Conservation (phyloP, 495 filamentous ascomycete species). For the Geopyxis carbonaria region DNA sequence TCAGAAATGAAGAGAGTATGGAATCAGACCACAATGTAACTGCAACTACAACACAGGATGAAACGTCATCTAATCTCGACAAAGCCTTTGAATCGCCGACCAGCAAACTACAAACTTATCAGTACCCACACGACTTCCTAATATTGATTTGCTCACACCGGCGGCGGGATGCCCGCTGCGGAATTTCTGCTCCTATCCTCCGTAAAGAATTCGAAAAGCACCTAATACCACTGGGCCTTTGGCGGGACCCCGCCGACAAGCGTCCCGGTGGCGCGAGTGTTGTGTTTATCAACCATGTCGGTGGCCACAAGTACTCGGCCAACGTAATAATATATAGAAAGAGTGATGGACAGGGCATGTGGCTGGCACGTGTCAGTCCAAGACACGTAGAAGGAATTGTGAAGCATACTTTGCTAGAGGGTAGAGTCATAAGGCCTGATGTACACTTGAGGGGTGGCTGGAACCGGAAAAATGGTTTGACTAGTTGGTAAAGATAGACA, state of each 20-base stretch:
- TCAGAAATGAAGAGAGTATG: too few relatives aligned
- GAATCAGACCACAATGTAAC: not conserved
- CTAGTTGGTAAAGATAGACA: conserved; percentile 81
- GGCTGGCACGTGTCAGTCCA: conserved; percentile 74
- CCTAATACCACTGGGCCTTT: conserved; percentile 64
- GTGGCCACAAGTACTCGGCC: conserved; percentile 83
- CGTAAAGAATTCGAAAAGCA: conserved; percentile 77
- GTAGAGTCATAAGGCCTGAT: conserved; percentile 79
- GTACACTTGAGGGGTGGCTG: conserved; percentile 75
- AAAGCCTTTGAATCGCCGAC: not conserved
- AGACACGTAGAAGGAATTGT: conserved; percentile 93
- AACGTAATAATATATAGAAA: conserved; percentile 78
- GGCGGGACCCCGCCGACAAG: conserved; percentile 73
- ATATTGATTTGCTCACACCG: conserved; percentile 88
- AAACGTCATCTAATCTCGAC: not conserved
- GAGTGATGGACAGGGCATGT: conserved; percentile 38
- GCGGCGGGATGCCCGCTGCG: conserved; percentile 87
- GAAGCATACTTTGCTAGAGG: conserved; percentile 73
- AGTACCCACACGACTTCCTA: conserved; percentile 64
- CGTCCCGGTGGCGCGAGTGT: conserved; percentile 80
- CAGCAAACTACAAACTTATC: conserved; percentile 39
- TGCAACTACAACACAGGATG: not conserved
- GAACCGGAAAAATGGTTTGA: conserved; percentile 57
- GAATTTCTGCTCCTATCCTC: conserved; percentile 76
- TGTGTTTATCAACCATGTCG: conserved; percentile 90